Evolutionary conservation across 495 filamentous ascomycete species (phyloP).

Genomic region (Aspergillus ostianus): DNA sequence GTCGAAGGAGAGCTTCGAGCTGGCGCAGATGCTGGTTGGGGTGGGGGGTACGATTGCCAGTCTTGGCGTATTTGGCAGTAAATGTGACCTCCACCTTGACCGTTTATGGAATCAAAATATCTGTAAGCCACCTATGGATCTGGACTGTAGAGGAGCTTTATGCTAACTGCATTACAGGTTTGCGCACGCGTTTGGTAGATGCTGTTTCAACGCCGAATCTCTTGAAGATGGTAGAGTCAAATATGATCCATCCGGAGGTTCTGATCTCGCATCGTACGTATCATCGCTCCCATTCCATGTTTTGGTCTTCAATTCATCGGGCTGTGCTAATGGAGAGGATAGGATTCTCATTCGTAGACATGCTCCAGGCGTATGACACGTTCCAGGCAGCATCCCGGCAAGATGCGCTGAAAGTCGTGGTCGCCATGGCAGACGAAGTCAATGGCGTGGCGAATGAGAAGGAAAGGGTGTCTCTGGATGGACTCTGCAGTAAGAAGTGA

Average conservation of each 20-base stretch:
- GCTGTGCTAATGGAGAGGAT: not conserved
- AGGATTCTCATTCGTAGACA: not conserved
- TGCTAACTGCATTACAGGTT: slow-evolving; percentile 24
- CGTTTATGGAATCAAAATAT: slow-evolving; percentile 47
- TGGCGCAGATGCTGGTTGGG: slow-evolving; percentile 48
- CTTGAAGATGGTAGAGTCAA: slow-evolving; percentile 37
- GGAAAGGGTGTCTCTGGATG: no score
- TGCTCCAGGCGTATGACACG: not conserved
- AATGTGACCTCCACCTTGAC: slow-evolving; percentile 44
- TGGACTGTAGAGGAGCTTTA: not conserved
- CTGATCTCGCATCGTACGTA: slow-evolving; percentile 8
- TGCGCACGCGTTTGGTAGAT: slow-evolving; percentile 46
- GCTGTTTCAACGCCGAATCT: slow-evolving; percentile 43
- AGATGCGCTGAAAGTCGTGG: slow-evolving; percentile 1
- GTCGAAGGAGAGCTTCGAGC: slow-evolving; percentile 42
- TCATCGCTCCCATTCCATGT: not conserved
- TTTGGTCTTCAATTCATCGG: not conserved
- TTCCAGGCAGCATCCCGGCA: not conserved
- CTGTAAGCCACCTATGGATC: slow-evolving; percentile 14
- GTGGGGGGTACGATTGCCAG: slow-evolving; percentile 51
- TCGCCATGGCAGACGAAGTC: not conserved
- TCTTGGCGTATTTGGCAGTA: slow-evolving; percentile 49
- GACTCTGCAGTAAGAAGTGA: no score
- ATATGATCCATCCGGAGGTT: slow-evolving; percentile 12
- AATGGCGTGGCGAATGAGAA: not conserved